Conservation (phyloP, 2,329 filamentous ascomycete species). For the Penicillium sp. region DNA sequence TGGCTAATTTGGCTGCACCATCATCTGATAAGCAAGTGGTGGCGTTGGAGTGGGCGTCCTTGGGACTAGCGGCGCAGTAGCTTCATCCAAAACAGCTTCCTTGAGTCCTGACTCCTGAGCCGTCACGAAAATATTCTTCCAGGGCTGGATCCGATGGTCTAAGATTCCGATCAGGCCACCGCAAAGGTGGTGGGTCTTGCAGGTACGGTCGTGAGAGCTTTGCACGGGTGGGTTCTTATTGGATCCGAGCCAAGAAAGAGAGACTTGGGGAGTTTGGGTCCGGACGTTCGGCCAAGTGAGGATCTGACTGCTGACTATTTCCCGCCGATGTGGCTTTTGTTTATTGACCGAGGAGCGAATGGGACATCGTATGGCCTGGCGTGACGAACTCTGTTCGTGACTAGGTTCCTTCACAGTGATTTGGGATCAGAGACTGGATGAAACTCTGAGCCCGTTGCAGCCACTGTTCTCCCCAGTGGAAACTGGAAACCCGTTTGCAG, state of each 20-base stretch:
- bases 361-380: neutral
- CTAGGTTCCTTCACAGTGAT: neutral
- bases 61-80: neutral
- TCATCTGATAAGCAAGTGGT: conserved; percentile 2
- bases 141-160: neutral
- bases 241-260: neutral
- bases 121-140: neutral
- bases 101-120: neutral
- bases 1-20: neutral
- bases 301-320: neutral
- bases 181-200: no score
- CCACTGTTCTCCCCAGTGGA: neutral
- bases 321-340: neutral
- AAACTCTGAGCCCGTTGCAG: neutral
- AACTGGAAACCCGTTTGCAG: neutral
- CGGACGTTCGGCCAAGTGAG: neutral
- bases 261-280: neutral
- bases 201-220: no score
- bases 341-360: conserved; percentile 1
- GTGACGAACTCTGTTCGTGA: neutral
- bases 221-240: no score
- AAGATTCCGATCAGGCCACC: neutral
- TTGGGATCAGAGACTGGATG: neutral
- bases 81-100: neutral
- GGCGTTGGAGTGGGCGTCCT: neutral